Conservation (phyloP, 2,329 filamentous ascomycete species). For the Fusarium sp. region DNA sequence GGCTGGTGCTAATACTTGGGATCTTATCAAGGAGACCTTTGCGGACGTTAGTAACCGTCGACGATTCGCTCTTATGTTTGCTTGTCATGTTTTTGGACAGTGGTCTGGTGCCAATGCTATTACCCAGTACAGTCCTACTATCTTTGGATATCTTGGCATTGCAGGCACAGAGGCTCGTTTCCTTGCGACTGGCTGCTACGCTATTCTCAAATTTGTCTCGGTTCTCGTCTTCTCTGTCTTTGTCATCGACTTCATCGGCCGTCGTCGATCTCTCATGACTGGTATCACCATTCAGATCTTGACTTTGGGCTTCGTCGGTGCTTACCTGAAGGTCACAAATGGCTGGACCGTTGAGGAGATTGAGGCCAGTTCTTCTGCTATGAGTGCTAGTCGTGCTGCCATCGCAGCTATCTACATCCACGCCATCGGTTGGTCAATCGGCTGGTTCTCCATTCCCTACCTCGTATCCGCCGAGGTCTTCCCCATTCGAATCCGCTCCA, state of each 20-base stretch:
- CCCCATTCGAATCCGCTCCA: conserved; percentile 54
- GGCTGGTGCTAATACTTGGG: conserved; percentile 45
- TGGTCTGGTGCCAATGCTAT: conserved; percentile 48
- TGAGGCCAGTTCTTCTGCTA: conserved; percentile 26
- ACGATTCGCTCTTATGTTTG: conserved; percentile 48
- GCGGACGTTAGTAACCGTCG: conserved; percentile 43
- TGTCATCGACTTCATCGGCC: conserved; percentile 48
- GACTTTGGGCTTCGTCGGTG: conserved; percentile 47
- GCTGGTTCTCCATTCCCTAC: conserved; percentile 59
- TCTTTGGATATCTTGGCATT: conserved; percentile 47
- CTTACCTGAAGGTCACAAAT: conserved; percentile 47
- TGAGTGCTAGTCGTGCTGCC: conserved; percentile 52
- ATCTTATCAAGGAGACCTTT: conserved; percentile 51
- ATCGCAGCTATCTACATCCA: conserved; percentile 58
- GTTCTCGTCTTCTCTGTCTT: conserved; percentile 45
- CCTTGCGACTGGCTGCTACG: conserved; percentile 44
- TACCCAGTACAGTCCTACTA: conserved; percentile 46
- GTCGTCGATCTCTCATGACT: conserved; percentile 49
- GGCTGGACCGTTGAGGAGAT: conserved; percentile 35
- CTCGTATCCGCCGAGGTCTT: conserved; percentile 59
- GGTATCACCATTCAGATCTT: conserved; percentile 49
- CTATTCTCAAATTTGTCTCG: conserved; percentile 46
- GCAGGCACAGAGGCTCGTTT: conserved; percentile 40
- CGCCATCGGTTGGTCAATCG: conserved; percentile 59
- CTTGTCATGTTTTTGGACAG: conserved; percentile 44